Percentiles rank a stretch among this genome's conserved stretches.
Evolutionary conservation across 345 rosid genomes (phyloP).

Genomic region (Camelina laxa): DNA sequence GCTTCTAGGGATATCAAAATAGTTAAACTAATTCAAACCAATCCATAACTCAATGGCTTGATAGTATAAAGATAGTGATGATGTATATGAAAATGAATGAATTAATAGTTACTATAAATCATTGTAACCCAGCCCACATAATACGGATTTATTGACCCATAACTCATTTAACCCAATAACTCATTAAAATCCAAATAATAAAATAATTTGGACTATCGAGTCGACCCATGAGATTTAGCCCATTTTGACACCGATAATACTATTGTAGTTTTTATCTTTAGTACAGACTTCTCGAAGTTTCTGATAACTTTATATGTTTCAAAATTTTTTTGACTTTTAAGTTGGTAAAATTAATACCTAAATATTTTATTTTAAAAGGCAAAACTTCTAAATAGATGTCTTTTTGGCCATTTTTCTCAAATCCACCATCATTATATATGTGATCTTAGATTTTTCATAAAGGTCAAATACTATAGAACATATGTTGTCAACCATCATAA

Average conservation of each 20-base stretch:
- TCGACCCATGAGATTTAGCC: too few relatives aligned
- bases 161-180: too few relatives aligned
- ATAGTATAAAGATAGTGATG: too few relatives aligned
- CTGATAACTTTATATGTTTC: background rate
- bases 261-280: background rate
- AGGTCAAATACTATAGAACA: background rate
- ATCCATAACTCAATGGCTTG: too few relatives aligned
- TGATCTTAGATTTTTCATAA: constrained; percentile 1
- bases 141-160: too few relatives aligned
- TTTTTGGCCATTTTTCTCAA: background rate
- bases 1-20: background rate
- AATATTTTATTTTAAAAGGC: background rate
- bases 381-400: constrained; percentile 13
- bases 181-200: too few relatives aligned
- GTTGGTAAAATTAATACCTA: background rate
- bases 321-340: background rate
- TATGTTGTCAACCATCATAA: background rate
- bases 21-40: too few relatives aligned
- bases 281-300: background rate
- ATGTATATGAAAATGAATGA: too few relatives aligned
- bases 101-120: too few relatives aligned
- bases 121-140: too few relatives aligned
- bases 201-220: too few relatives aligned
- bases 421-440: constrained; percentile 12
- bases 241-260: too few relatives aligned